Evolutionary conservation across 2,329 filamentous ascomycete genomes (phyloP).

Genomic region (Neonectria ditissima): DNA sequence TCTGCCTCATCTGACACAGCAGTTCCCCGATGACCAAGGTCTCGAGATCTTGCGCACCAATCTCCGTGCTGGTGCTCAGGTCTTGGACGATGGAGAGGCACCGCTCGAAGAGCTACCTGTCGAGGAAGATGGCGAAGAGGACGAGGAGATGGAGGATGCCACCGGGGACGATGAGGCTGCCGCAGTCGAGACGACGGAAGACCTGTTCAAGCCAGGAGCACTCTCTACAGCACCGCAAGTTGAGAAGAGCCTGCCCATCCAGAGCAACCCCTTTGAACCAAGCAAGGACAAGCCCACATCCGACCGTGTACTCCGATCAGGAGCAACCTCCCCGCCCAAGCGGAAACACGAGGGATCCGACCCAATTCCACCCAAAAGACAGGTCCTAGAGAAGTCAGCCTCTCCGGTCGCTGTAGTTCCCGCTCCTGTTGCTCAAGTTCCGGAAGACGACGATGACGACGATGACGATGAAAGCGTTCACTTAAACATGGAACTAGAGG

Average conservation of each 20-base stretch:
- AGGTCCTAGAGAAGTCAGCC: conserved; percentile 52
- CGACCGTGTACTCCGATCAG: conserved; percentile 30
- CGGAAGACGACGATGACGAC: conserved; percentile 55
- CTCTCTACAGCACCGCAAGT: conserved; percentile 37
- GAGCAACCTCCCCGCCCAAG: conserved; percentile 50
- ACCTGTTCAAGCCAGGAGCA: conserved; percentile 36
- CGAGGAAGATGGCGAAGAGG: conserved; percentile 50
- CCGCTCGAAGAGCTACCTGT: conserved; percentile 40
- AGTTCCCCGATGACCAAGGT: conserved; percentile 70
- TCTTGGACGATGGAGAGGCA: conserved; percentile 35
- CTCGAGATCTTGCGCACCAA: conserved; percentile 79
- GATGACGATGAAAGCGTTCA: conserved; percentile 68
- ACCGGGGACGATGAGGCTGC: conserved; percentile 53
- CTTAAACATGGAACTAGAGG: conserved; percentile 70
- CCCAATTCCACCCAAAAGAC: conserved; percentile 53
- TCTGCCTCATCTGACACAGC: conserved; percentile 79
- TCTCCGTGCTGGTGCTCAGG: conserved; percentile 57
- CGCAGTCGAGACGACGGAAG: conserved; percentile 29
- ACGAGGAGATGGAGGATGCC: conserved; percentile 52
- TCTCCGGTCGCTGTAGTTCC: conserved; percentile 36
- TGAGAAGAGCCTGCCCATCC: conserved; percentile 44
- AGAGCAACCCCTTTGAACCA: conserved; percentile 53
- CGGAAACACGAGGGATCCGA: conserved; percentile 55
- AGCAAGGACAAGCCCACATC: conserved; percentile 33
- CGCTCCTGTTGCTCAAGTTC: conserved; percentile 30